Percentiles rank a stretch among this genome's conserved stretches.
Evolutionary conservation across 768 basidiomycete species (phyloP).

Genomic region (Xerocomus potaroensis): DNA sequence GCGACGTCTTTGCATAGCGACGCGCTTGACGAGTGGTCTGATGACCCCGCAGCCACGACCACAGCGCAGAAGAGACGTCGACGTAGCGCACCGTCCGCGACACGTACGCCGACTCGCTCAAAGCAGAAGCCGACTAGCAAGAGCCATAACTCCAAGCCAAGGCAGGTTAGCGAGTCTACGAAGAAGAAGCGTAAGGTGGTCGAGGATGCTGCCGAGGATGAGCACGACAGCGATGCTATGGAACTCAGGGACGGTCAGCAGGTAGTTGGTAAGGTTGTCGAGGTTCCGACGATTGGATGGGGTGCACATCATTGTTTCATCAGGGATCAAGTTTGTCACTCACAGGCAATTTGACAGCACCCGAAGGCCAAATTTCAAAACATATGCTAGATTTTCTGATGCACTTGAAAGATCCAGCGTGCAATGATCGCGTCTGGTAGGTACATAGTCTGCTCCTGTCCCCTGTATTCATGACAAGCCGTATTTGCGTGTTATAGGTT

Average conservation of each 20-base stretch:
- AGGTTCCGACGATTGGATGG: slow-evolving; percentile 80
- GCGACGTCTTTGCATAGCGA: slow-evolving; percentile 37
- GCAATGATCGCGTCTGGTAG: slow-evolving; percentile 84
- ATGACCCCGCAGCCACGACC: slow-evolving; percentile 11
- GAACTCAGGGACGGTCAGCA: slow-evolving; percentile 62
- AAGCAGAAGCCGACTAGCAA: background rate
- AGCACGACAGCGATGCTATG: slow-evolving; percentile 36
- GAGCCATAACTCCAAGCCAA: slow-evolving; percentile 19
- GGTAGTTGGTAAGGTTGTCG: slow-evolving; percentile 69
- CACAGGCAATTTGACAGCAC: slow-evolving; percentile 43
- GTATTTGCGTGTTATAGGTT: slow-evolving; percentile 52
- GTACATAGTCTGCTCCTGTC: slow-evolving; percentile 6
- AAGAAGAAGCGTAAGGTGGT: slow-evolving; percentile 25
- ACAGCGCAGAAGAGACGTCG: slow-evolving; percentile 17
- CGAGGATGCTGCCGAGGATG: slow-evolving; percentile 14
- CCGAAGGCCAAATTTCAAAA: slow-evolving; percentile 79
- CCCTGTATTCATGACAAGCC: background rate
- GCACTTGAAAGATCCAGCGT: slow-evolving; percentile 65
- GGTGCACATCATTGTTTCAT: slow-evolving; percentile 36
- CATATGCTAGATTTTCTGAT: slow-evolving; percentile 79
- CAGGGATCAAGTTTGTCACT: background rate
- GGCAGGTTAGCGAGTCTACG: slow-evolving; percentile 15
- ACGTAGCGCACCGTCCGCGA: slow-evolving; percentile 23
- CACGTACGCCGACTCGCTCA: slow-evolving; percentile 24
- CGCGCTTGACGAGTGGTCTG: slow-evolving; percentile 41